Percentiles rank a stretch among this genome's conserved stretches.
Conservation (phyloP, 139 green algal species). For the Coccomyxa sp. region DNA sequence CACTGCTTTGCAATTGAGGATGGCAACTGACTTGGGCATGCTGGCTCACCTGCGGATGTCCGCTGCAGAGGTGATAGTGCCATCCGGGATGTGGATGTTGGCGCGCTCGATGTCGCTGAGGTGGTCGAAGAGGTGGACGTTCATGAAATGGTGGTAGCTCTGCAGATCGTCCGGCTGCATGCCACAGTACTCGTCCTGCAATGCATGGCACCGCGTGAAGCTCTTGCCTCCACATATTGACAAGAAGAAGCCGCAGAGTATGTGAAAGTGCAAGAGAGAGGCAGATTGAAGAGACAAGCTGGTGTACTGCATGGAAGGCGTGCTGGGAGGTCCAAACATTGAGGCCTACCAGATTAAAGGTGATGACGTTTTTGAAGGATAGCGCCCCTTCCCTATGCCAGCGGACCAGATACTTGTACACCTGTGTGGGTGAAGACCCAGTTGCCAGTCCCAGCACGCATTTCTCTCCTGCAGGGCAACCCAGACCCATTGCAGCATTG, state of each 20-base stretch:
- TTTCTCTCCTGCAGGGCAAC: constrained; percentile 4
- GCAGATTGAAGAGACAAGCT: not conserved
- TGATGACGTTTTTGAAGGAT: constrained; percentile 20
- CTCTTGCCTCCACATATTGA: too few relatives aligned
- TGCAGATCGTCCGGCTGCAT: constrained; percentile 15
- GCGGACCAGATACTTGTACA: constrained; percentile 23
- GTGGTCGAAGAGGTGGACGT: constrained; percentile 19
- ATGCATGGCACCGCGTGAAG: not conserved
- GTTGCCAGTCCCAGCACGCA: constrained; percentile 32
- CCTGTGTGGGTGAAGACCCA: constrained; percentile 18
- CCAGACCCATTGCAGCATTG: too few relatives aligned
- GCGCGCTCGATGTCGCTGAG: constrained; percentile 10
- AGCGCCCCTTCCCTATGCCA: constrained; percentile 27
- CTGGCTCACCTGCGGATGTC: not conserved
- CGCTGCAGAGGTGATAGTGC: not conserved
- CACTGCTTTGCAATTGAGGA: not conserved
- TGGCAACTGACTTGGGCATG: not conserved
- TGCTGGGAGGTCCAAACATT: not conserved
- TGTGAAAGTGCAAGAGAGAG: too few relatives aligned
- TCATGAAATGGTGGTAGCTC: constrained; percentile 21
- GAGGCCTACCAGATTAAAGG: constrained; percentile 25
- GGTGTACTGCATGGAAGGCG: too few relatives aligned
- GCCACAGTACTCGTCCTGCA: not conserved
- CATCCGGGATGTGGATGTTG: constrained; percentile 12
- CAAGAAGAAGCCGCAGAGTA: too few relatives aligned